Conservation (phyloP, 164 flowering plant species). For the Vitis riparia region DNA sequence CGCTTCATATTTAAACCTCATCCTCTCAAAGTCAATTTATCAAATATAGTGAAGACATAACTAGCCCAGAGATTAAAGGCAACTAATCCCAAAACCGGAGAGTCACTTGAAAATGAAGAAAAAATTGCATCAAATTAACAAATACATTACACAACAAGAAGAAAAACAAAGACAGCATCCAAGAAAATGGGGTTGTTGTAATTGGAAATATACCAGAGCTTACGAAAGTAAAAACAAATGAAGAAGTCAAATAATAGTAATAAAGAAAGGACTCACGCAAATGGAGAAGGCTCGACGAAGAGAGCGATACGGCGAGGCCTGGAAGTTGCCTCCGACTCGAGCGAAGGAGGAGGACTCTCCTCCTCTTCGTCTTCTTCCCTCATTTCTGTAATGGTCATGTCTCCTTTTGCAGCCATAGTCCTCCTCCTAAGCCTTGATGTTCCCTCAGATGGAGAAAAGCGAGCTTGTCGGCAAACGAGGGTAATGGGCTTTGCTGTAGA, state of each 20-base stretch:
- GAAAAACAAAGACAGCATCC: background rate
- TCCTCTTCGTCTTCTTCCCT: slow-evolving; percentile 36
- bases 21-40: background rate
- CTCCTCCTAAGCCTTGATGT: background rate
- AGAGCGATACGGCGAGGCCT: slow-evolving; percentile 87
- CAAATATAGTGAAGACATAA: background rate
- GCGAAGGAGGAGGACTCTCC: slow-evolving; percentile 48
- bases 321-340: slow-evolving; percentile 44
- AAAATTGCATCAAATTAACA: background rate
- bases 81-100: background rate
- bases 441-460: slow-evolving; percentile 1
- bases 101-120: background rate
- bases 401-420: background rate
- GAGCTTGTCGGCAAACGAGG: slow-evolving; percentile 7
- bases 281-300: slow-evolving; percentile 99
- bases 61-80: background rate
- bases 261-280: slow-evolving; percentile 63
- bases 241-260: background rate
- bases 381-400: slow-evolving; percentile 50
- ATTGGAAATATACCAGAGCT: too few species aligned
- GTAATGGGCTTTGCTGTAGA: slow-evolving; percentile 24
- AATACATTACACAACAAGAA: background rate
- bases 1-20: background rate
- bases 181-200: too few species aligned
- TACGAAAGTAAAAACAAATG: background rate